These are phyloP conservation scores for Gossypioides kirkii DNA, from an alignment of 345 rosid species.

Conservation along the genomic window DNA sequence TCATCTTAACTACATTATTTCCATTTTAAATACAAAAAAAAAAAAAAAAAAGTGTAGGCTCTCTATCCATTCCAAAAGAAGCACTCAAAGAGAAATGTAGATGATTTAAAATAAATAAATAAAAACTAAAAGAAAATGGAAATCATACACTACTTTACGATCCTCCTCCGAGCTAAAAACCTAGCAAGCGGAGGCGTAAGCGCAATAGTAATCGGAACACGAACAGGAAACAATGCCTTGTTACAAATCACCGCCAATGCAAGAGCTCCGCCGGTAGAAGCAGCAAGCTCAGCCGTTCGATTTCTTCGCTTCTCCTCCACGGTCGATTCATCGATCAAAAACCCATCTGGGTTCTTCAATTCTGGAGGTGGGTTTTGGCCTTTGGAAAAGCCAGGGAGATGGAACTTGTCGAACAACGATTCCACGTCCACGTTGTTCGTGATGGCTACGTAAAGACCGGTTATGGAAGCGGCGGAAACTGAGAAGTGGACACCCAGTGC, in stretches of 20 bases:
- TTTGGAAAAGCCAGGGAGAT: slow-evolving; percentile 55
- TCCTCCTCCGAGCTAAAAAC: slow-evolving; percentile 65
- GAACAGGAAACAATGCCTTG: slow-evolving; percentile 75
- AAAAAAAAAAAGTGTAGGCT: no score
- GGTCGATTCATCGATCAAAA: not conserved
- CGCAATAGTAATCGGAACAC: slow-evolving; percentile 81
- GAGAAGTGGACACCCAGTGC: slow-evolving; percentile 77
- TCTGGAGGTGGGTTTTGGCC: slow-evolving; percentile 9
- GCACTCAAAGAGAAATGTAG: no score
- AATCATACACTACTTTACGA: slow-evolving; percentile 48
- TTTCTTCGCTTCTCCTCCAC: slow-evolving; percentile 13
- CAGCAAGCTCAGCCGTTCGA: slow-evolving; percentile 31
- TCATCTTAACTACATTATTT: no score
- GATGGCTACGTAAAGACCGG: slow-evolving; percentile 76
- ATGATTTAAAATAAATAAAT: no score
- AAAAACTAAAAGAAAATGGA: not conserved
- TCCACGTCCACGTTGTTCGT: slow-evolving; percentile 87
- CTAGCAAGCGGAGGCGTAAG: slow-evolving; percentile 78
- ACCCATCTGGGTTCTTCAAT: slow-evolving; percentile 5
- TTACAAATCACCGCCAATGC: slow-evolving; percentile 75
- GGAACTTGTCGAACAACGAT: slow-evolving; percentile 51
- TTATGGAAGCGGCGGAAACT: slow-evolving; percentile 64
- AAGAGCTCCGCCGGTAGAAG: slow-evolving; percentile 76
- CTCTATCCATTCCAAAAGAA: no score
- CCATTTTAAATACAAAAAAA: no score